phyloP scores from a whole-genome alignment of 2,329 filamentous ascomycete species.

The Coniochaeta pulveracea region DNA sequence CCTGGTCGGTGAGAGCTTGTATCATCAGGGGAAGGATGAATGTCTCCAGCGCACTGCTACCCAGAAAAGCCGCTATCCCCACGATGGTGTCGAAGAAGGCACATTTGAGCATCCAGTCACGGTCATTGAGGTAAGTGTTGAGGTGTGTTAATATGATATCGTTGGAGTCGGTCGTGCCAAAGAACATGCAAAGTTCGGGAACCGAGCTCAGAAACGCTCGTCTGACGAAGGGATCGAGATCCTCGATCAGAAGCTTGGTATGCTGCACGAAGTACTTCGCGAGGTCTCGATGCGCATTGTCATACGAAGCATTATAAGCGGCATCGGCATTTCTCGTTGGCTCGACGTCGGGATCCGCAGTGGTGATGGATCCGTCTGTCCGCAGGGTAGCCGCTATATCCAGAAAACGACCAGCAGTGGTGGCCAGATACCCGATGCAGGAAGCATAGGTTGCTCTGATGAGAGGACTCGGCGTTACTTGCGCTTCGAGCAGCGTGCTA shows the following conservation, averaged over 20 bases:
- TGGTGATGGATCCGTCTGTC: conserved; percentile 70
- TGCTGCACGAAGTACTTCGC: conserved; percentile 77
- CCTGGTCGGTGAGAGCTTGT: conserved; percentile 82
- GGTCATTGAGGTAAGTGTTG: conserved; percentile 93
- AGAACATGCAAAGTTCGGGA: conserved; percentile 86
- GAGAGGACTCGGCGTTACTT: conserved; percentile 43
- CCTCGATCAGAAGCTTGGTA: conserved; percentile 82
- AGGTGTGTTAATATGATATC: conserved; percentile 94
- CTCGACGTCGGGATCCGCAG: conserved; percentile 70
- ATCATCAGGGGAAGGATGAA: conserved; percentile 95
- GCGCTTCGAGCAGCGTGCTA: conserved; percentile 33
- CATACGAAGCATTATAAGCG: conserved; percentile 73
- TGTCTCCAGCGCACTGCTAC: conserved; percentile 79
- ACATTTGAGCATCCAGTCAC: conserved; percentile 92
- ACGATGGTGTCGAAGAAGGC: conserved; percentile 95
- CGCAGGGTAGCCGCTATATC: conserved; percentile 84
- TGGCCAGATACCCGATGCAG: conserved; percentile 79
- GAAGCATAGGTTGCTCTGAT: conserved; percentile 88
- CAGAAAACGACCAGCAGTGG: conserved; percentile 73
- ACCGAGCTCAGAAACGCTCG: conserved; percentile 88
- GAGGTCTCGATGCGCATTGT: conserved; percentile 74
- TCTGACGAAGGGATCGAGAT: conserved; percentile 73
- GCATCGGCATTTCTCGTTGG: conserved; percentile 55
- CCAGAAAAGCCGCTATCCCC: conserved; percentile 82
- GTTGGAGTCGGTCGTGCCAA: conserved; percentile 81